phyloP scores from a whole-genome alignment of 192 early-diverging fungal species.

The Lunasporangiospora selenospora region DNA sequence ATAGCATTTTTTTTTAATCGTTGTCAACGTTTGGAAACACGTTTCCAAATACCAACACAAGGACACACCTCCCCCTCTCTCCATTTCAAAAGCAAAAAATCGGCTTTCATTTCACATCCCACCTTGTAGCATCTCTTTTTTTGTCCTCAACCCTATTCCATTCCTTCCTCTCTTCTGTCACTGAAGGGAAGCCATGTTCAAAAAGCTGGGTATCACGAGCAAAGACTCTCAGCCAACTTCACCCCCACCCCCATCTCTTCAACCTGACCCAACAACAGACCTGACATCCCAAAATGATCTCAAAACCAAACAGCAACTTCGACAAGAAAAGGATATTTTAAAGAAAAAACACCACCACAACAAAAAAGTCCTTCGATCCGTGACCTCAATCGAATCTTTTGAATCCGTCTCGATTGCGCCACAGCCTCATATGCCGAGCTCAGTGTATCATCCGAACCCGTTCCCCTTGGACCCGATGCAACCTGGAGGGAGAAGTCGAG shows the following conservation, averaged over 20 bases:
- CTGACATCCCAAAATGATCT: background rate
- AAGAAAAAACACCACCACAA: constrained; percentile 22
- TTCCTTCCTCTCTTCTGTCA: background rate
- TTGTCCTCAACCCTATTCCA: background rate
- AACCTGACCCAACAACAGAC: background rate
- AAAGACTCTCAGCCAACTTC: constrained; percentile 1
- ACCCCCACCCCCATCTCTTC: background rate
- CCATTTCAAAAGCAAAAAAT: no score
- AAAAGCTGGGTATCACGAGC: constrained; percentile 16
- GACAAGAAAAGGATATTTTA: no score
- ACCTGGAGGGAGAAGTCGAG: constrained; percentile 19
- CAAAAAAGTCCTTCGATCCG: constrained; percentile 14
- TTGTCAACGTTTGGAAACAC: no score
- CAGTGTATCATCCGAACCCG: constrained; percentile 32
- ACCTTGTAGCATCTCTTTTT: background rate
- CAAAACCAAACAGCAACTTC: no score
- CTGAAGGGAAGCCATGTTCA: constrained; percentile 5
- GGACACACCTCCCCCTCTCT: no score
- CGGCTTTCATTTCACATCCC: background rate
- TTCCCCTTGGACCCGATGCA: constrained; percentile 37
- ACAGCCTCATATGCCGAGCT: constrained; percentile 26
- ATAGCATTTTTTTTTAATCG: no score
- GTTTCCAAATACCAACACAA: no score
- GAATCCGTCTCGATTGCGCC: constrained; percentile 23
- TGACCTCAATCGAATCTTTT: constrained; percentile 18